Evolutionary conservation across 2,329 filamentous ascomycete genomes (phyloP), one percentile per base, ranked within the genome.

Genomic region (Herpomyces periplanetae): DNA sequence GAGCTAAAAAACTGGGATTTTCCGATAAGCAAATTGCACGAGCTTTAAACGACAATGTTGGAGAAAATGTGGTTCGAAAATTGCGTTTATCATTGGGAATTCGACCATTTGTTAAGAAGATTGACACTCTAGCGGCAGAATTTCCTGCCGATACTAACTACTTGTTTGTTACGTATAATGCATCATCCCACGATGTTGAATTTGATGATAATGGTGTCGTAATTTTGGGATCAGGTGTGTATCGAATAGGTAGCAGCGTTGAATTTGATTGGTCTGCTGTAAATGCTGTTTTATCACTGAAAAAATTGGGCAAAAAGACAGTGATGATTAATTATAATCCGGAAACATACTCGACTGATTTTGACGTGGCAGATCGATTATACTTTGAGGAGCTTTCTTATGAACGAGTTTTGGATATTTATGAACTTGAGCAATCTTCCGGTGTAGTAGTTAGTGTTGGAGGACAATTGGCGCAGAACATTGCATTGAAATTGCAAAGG

Each of bases 241-340:
- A 96, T 51, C 59, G 80, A 36, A 96, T 91, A 35, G 80, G 80
- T 33, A 75, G 63, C 43, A 88, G 73, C 4, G 80, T 96, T 20
- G 80, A 96, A 41, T 96, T 96, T 35, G 75, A 96, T 42, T 91
- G 75, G 75, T 91, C 75, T 37, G 71, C 73, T 26, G 71, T 88
- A 25, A 80, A 71, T 33, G 65, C 71, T 26, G 73, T 71, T 5
- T 51, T 68, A 25, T 65, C 69, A 16, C 50, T 91, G 26, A 57
- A 60, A 31, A 48, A 61, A 24, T 68, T 85, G 49, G 73, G 71
- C 28, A 64, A 87, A 49, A 88, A 88, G 58, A 91, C 80, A 12
- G 58, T 87, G 22, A 85, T 91, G 68, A 80, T 96, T 33, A 91
- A 31, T 41, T 64, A 56, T 31, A 75, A 80, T 31, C 66, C 66